Evolutionary conservation across 495 filamentous ascomycete species (phyloP).

Genomic region (Penicillium nucicola): DNA sequence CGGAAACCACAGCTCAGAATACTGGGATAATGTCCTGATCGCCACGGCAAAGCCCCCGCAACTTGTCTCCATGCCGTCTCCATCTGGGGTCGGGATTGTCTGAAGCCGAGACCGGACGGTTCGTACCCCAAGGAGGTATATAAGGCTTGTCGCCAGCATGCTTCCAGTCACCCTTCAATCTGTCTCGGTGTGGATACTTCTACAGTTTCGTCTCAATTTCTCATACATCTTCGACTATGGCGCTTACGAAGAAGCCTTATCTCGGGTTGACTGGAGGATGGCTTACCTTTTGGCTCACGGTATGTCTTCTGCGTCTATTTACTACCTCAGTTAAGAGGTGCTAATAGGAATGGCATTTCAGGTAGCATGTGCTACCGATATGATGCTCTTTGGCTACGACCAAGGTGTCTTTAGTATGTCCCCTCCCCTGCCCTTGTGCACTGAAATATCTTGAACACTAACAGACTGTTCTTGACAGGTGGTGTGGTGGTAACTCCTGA

Average conservation of each 20-base stretch:
- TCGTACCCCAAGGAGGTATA: too few species aligned
- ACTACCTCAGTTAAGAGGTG: not conserved
- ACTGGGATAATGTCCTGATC: too few species aligned
- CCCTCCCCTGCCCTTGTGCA: too few species aligned
- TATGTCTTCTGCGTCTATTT: slow-evolving; percentile 18
- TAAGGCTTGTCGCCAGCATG: too few species aligned
- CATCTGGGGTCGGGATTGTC: too few species aligned
- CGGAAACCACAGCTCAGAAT: too few species aligned
- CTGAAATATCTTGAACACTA: not conserved
- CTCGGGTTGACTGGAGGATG: slow-evolving; percentile 56
- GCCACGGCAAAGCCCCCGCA: too few species aligned
- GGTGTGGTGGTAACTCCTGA: slow-evolving; percentile 56
- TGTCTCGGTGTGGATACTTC: too few species aligned
- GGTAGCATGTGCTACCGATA: slow-evolving; percentile 54
- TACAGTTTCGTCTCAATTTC: too few species aligned
- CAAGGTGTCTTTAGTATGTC: slow-evolving; percentile 51
- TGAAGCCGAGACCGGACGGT: too few species aligned
- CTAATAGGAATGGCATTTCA: slow-evolving; percentile 9
- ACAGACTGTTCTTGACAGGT: slow-evolving; percentile 23
- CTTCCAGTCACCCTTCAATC: too few species aligned
- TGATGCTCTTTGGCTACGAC: slow-evolving; percentile 61
- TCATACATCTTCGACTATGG: not conserved
- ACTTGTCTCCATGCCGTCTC: too few species aligned
- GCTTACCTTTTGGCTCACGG: slow-evolving; percentile 59
- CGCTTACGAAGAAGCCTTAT: slow-evolving; percentile 40